phyloP scores from a whole-genome alignment of 1,139 yeast species.

The Blastobotrys apis region DNA sequence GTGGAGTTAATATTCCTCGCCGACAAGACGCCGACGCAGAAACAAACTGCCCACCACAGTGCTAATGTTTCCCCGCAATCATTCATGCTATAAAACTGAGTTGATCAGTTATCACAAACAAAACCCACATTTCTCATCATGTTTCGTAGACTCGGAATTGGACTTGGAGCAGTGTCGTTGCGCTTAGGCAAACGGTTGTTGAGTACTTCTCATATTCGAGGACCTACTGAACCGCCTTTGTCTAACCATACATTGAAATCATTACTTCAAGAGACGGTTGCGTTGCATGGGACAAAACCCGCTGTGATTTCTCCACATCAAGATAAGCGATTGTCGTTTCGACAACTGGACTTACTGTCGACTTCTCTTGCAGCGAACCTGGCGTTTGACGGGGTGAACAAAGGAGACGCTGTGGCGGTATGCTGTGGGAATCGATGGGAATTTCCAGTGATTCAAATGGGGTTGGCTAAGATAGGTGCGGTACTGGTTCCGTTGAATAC shows the following conservation, averaged over 20 bases:
- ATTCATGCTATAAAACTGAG: no score
- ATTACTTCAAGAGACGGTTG: slow-evolving; percentile 21
- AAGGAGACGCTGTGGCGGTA: slow-evolving; percentile 33
- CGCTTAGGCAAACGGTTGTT: no score
- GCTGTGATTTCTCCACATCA: slow-evolving; percentile 32
- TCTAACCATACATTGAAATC: slow-evolving; percentile 24
- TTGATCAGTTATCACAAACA: no score
- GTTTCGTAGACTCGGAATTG: no score
- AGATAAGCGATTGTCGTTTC: slow-evolving; percentile 20
- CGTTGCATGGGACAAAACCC: slow-evolving; percentile 20
- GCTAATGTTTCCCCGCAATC: no score
- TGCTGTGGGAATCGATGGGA: slow-evolving; percentile 35
- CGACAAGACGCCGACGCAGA: no score
- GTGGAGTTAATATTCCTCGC: no score
- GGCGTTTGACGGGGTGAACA: slow-evolving; percentile 20
- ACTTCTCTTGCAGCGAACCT: slow-evolving; percentile 27
- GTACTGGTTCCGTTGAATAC: slow-evolving; percentile 35
- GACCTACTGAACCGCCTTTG: slow-evolving; percentile 25
- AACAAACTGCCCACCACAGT: no score
- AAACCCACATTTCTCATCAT: no score
- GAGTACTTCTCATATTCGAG: slow-evolving; percentile 26
- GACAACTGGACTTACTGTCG: slow-evolving; percentile 25
- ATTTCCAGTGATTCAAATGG: slow-evolving; percentile 32
- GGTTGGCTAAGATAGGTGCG: slow-evolving; percentile 33
- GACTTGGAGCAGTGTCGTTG: no score